Evolutionary conservation across 2,329 filamentous ascomycete genomes (phyloP).

Genomic region (Westerdykella sp.): DNA sequence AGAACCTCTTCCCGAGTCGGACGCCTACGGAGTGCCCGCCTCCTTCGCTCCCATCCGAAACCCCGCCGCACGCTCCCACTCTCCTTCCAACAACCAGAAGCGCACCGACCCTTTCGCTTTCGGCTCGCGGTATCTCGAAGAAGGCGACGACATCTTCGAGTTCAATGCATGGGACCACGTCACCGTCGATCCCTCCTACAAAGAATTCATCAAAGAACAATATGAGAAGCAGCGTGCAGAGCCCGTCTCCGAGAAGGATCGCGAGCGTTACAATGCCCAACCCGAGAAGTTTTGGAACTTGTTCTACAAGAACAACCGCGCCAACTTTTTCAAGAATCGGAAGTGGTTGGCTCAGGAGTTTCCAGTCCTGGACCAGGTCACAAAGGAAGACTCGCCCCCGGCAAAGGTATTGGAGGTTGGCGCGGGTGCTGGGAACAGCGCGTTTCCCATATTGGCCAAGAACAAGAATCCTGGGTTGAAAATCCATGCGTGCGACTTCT

Average conservation of each 20-base stretch:
- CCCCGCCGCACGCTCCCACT: slow-evolving; percentile 58
- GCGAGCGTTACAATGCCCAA: slow-evolving; percentile 79
- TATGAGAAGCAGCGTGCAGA: slow-evolving; percentile 76
- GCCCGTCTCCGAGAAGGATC: slow-evolving; percentile 90
- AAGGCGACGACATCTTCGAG: slow-evolving; percentile 86
- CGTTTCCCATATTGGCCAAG: slow-evolving; percentile 79
- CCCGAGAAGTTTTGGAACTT: slow-evolving; percentile 97
- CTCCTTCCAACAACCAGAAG: slow-evolving; percentile 72
- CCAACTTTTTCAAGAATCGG: slow-evolving; percentile 97
- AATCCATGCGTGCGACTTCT: slow-evolving; percentile 94
- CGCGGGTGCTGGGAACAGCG: slow-evolving; percentile 92
- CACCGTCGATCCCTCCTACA: slow-evolving; percentile 82
- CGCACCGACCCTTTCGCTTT: slow-evolving; percentile 92
- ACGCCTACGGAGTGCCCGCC: slow-evolving; percentile 48
- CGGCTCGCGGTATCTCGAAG: slow-evolving; percentile 76
- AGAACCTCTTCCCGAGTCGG: slow-evolving; percentile 21
- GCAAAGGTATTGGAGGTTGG: slow-evolving; percentile 80
- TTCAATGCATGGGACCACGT: slow-evolving; percentile 99
- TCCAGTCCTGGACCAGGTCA: slow-evolving; percentile 73
- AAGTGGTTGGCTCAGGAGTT: slow-evolving; percentile 98
- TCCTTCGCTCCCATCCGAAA: slow-evolving; percentile 42
- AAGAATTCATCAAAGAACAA: slow-evolving; percentile 77
- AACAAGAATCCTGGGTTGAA: slow-evolving; percentile 78
- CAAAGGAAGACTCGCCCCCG: slow-evolving; percentile 60
- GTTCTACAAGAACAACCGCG: slow-evolving; percentile 96